Evolutionary conservation across 2,329 filamentous ascomycete species (phyloP).

Genomic region (Tolypocladium capitatum): DNA sequence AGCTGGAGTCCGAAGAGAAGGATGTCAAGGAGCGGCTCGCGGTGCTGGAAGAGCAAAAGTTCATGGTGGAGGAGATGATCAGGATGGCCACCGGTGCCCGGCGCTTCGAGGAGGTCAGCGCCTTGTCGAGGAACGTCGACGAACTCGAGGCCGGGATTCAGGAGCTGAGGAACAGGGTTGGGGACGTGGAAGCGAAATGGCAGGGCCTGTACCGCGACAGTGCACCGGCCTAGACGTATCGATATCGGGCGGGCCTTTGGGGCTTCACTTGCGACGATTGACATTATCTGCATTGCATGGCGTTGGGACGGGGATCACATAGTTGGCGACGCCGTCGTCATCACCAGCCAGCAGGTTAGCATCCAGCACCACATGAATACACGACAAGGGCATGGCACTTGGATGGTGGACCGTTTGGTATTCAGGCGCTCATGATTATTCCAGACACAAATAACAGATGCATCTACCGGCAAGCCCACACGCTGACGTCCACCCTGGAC

Average conservation of each 20-base stretch:
- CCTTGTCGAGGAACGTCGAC: slow-evolving; percentile 65
- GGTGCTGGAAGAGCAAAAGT: slow-evolving; percentile 81
- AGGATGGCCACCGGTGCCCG: slow-evolving; percentile 60
- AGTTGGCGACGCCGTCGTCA: not conserved
- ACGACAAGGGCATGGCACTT: not conserved
- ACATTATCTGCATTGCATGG: slow-evolving; percentile 19
- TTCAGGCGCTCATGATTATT: not conserved
- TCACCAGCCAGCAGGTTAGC: not conserved
- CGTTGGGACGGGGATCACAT: slow-evolving; percentile 10
- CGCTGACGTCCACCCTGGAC: not conserved
- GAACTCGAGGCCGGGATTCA: slow-evolving; percentile 72
- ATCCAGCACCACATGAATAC: not conserved
- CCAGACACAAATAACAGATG: not conserved
- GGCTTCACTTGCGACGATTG: not conserved
- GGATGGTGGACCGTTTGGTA: not conserved
- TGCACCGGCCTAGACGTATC: slow-evolving; percentile 4
- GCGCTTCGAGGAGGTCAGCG: slow-evolving; percentile 76
- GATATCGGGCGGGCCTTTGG: not conserved
- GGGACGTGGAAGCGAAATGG: slow-evolving; percentile 49
- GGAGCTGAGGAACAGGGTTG: slow-evolving; percentile 49
- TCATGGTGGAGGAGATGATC: slow-evolving; percentile 80
- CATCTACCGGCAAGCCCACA: too few relatives aligned
- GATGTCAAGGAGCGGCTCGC: slow-evolving; percentile 66
- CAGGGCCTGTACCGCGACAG: slow-evolving; percentile 34
- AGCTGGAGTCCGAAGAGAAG: slow-evolving; percentile 71